Evolutionary conservation across 148 eudicot genomes (phyloP).

Genomic region (Diospyros kaki): DNA sequence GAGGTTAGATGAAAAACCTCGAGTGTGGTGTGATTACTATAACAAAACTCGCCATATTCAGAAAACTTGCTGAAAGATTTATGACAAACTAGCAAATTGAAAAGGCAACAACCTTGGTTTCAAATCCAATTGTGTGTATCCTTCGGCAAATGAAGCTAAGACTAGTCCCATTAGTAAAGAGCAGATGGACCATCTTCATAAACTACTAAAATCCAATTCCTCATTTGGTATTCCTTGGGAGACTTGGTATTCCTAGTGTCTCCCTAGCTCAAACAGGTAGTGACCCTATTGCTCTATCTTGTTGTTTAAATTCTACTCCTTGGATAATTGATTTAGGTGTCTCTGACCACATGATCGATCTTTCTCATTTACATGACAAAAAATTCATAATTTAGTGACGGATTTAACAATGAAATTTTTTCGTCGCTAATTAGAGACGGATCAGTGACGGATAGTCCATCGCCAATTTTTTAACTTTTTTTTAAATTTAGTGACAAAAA

Average conservation of each 20-base stretch:
- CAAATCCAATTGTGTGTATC: neutral
- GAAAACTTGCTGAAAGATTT: neutral
- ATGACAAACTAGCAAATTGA: neutral
- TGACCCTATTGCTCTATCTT: neutral
- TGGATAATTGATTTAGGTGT: slow-evolving; percentile 1
- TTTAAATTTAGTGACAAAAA: too few relatives aligned
- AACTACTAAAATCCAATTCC: neutral
- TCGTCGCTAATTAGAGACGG: too few relatives aligned
- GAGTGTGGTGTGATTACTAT: neutral
- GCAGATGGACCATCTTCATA: slow-evolving; percentile 7
- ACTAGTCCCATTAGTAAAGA: neutral
- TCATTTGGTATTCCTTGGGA: too few relatives aligned
- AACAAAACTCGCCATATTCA: neutral
- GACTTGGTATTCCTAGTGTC: neutral
- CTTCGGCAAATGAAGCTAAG: neutral
- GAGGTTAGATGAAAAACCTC: neutral
- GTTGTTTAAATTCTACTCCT: neutral
- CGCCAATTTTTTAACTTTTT: too few relatives aligned
- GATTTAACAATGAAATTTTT: too few relatives aligned
- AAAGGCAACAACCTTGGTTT: neutral
- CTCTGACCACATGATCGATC: slow-evolving; percentile 4
- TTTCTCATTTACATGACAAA: neutral
- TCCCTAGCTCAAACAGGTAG: slow-evolving; percentile 5
- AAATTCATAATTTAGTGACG: too few relatives aligned
- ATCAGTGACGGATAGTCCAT: too few relatives aligned